phyloP scores from a whole-genome alignment of 2,329 filamentous ascomycete genomes.

The Beauveria australis region DNA sequence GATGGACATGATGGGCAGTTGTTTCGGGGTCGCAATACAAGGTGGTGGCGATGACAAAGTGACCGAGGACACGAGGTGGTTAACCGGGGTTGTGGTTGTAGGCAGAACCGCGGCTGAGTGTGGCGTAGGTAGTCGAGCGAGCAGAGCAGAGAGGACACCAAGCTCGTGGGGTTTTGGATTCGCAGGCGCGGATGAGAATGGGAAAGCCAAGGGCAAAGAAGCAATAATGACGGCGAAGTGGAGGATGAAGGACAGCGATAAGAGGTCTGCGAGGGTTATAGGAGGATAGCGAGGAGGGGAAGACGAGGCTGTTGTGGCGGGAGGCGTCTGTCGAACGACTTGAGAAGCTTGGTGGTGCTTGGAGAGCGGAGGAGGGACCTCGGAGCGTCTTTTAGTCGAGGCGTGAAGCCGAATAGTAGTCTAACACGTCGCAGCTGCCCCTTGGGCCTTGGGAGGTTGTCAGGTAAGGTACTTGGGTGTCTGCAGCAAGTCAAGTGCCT shows the following conservation, averaged over 20 bases:
- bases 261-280: conserved; percentile 2
- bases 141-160: not conserved
- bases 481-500: too few relatives aligned
- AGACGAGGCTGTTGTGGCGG: not conserved
- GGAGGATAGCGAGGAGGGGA: conserved; percentile 5
- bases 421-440: conserved; percentile 7
- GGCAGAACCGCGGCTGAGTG: not conserved
- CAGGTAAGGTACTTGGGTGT: too few relatives aligned
- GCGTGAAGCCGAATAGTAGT: not conserved
- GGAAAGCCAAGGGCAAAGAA: not conserved
- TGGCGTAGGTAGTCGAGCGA: not conserved
- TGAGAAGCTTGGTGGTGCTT: not conserved
- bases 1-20: conserved; percentile 68
- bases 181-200: not conserved
- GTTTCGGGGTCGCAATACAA: not conserved
- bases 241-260: not conserved
- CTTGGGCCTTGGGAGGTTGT: not conserved
- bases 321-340: not conserved
- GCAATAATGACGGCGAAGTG: conserved; percentile 1
- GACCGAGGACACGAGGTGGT: conserved; percentile 1
- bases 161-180: not conserved
- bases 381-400: not conserved
- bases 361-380: conserved; percentile 3
- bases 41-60: conserved; percentile 5
- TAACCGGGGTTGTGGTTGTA: conserved; percentile 6